phyloP scores from a whole-genome alignment of 129 eudicot genomes.

The Flaveria brownii region DNA sequence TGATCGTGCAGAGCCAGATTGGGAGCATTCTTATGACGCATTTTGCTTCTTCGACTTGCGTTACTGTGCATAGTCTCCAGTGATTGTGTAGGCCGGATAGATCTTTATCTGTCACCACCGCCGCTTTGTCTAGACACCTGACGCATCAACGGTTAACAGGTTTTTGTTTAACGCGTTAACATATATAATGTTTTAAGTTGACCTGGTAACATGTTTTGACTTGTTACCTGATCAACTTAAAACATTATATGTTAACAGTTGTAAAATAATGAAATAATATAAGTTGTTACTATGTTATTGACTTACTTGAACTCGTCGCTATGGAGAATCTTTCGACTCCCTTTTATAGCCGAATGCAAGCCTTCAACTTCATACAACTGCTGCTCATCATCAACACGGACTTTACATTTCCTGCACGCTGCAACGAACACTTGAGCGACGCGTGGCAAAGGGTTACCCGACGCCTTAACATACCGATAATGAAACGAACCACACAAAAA shows the following conservation, averaged over 20 bases:
- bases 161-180: too few species aligned
- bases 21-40: conserved; percentile 75
- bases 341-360: conserved; percentile 70
- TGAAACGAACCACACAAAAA: conserved; percentile 54
- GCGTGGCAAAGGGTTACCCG: conserved; percentile 85
- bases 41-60: conserved; percentile 93
- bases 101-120: conserved; percentile 43
- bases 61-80: conserved; percentile 72
- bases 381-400: conserved; percentile 25
- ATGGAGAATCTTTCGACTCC: conserved; percentile 78
- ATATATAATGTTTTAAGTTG: too few species aligned
- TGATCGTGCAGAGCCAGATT: conserved; percentile 85
- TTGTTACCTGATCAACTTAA: too few species aligned
- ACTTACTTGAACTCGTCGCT: conserved; percentile 57
- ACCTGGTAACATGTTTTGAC: too few species aligned
- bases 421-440: conserved; percentile 76
- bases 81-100: conserved; percentile 33
- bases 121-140: conserved; percentile 81
- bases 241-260: too few species aligned
- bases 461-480: conserved; percentile 59
- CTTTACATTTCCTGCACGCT: conserved; percentile 47
- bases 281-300: neutral
- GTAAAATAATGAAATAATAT: too few species aligned
- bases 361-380: conserved; percentile 67
- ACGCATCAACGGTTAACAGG: neutral